phyloP scores from a whole-genome alignment of 139 green algal species.

The Edaphochlamys debaryana region DNA sequence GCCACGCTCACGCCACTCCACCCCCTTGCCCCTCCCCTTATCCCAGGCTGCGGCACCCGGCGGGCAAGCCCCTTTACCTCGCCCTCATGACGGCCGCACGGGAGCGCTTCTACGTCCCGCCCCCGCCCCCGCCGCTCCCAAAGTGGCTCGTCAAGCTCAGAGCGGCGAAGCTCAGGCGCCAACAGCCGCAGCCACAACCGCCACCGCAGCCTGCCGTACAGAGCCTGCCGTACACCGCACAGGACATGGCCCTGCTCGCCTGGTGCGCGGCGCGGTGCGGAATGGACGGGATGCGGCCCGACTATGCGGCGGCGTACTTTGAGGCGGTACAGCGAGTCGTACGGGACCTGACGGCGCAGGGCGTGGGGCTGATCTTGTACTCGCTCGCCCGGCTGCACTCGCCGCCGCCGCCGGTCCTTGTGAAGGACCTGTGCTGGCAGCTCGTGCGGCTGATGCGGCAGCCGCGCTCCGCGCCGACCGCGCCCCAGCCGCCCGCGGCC shows the following conservation, averaged over 20 bases:
- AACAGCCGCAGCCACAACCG: neutral
- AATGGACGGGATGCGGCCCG: neutral
- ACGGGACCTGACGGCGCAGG: neutral
- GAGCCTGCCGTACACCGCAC: neutral
- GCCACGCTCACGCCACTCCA: no score
- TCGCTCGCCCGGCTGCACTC: neutral
- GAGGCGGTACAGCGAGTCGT: neutral
- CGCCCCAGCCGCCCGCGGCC: no score
- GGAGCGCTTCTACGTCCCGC: neutral
- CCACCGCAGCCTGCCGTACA: no score
- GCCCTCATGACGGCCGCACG: conserved; percentile 14
- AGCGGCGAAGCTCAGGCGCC: no score
- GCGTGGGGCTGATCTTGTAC: neutral
- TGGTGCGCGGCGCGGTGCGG: conserved; percentile 4
- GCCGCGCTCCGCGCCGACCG: neutral
- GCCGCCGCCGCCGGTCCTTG: neutral
- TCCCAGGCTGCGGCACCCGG: conserved; percentile 23
- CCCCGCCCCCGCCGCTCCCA: no score
- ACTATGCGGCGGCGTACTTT: conserved; percentile 8
- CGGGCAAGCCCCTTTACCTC: conserved; percentile 13
- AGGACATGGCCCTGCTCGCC: conserved; percentile 19
- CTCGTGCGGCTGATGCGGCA: neutral
- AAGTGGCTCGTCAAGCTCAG: no score
- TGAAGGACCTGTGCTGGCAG: conserved; percentile 1
- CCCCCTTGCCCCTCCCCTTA: no score